Base-by-base conservation (phyloP, 495 filamentous ascomycete species). In the Neurospora sp. region DNA sequence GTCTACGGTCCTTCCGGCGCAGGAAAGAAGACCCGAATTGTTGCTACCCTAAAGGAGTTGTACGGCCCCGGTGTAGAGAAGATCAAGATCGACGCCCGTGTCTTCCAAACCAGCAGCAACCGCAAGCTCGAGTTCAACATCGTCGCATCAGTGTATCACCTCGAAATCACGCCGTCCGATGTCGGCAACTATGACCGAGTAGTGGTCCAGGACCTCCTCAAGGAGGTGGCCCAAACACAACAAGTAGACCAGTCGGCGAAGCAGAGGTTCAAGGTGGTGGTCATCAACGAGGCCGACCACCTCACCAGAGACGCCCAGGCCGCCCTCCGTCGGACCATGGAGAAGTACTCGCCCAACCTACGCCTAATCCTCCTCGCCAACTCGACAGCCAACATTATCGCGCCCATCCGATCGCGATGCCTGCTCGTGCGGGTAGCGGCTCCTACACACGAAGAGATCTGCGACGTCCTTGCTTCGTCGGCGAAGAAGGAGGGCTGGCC, bases 81-180 rank as follows among this genome's bases (percentile, higher is more conserved):
- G 86, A 97, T 98, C 85, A 97, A 97, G 82, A 96, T 97, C 84
- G 94, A 98, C 79, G 91, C 93, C 27, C 91, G 96, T 74, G 90
- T 97, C 70, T 99, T 98, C 86, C 94, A 97, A 81, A 98, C 96
- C 1, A 95, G 90, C 22, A 90, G 90, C 79, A 97, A 97, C 81
- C 94, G 96, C 76, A 99, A 98, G 81, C 89, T 98, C 72, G 96
- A 99, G 83, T 99, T 99, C 86, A 99, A 96, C 83, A 97, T 98
- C 73, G 96, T 98, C 68, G 88, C 94, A 37, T 97, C 94, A 0
- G 88, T 97, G 68, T 98, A 99, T 83, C 96, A 99, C 77, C 90
- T 99, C 73, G 96, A 99, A 80, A 99, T 99, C 78, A 99, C 96
- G 3, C 96, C 96, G 2, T 95, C 93, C 1, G 96, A 99, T 77